These are phyloP conservation scores for Patellifolia procumbens DNA, from an alignment of 179 eudicot species.

Conservation along the genomic window DNA sequence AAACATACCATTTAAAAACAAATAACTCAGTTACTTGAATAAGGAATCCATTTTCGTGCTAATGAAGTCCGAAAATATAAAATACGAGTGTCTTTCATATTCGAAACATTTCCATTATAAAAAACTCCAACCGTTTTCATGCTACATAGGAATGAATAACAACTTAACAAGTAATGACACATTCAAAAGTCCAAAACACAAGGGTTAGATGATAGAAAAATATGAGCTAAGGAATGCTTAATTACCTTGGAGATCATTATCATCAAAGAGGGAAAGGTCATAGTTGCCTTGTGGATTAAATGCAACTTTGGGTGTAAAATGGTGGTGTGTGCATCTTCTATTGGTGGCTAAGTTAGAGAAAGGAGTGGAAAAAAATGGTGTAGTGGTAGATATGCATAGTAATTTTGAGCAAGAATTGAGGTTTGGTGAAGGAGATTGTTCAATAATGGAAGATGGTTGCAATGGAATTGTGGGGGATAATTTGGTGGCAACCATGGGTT, in stretches of 20 bases:
- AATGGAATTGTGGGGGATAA: neutral
- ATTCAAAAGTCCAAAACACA: neutral
- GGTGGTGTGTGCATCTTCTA: constrained; percentile 19
- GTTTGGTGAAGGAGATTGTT: neutral
- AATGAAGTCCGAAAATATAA: too few relatives aligned
- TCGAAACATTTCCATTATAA: too few relatives aligned
- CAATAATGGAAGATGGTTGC: constrained; percentile 16
- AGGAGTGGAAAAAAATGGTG: neutral
- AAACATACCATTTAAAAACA: neutral
- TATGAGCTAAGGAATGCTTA: too few relatives aligned
- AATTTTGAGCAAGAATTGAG: neutral
- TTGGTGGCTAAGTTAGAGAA: neutral
- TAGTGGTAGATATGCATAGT: neutral
- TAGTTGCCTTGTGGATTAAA: constrained; percentile 82
- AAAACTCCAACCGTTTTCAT: too few relatives aligned
- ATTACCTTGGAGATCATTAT: constrained; percentile 38
- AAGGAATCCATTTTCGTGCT: too few relatives aligned
- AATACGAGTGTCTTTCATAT: too few relatives aligned
- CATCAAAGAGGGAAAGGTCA: constrained; percentile 62
- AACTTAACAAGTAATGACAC: neutral
- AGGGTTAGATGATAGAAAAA: too few relatives aligned
- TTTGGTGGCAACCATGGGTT: constrained; percentile 12
- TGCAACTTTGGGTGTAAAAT: constrained; percentile 58
- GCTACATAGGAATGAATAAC: too few relatives aligned
- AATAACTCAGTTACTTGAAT: too few relatives aligned